Conservation (phyloP, 192 early-diverging fungal genomes). For the Entrophospora sp. region DNA sequence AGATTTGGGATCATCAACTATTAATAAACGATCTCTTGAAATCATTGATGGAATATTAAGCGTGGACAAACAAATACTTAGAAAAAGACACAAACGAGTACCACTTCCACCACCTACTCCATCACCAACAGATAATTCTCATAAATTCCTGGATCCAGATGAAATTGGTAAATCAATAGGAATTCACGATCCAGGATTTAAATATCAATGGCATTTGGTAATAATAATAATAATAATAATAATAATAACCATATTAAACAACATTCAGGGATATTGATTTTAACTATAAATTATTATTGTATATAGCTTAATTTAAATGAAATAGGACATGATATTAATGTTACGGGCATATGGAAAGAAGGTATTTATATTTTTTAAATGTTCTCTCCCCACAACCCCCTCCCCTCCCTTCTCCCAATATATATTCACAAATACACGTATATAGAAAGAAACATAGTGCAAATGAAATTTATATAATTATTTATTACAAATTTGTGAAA, state of each 20-base stretch:
- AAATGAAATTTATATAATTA: not conserved
- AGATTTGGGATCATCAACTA: no score
- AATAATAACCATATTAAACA: no score
- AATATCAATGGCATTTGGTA: slow-evolving; percentile 78
- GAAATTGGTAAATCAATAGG: slow-evolving; percentile 27
- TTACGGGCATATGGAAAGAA: slow-evolving; percentile 86
- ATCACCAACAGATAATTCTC: slow-evolving; percentile 8
- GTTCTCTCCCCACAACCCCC: no score
- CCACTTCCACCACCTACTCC: no score
- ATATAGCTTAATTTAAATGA: slow-evolving; percentile 39
- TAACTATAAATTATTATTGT: not conserved
- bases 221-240: not conserved
- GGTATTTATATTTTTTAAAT: slow-evolving; percentile 30
- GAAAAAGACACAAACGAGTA: slow-evolving; percentile 27
- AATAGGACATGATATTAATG: slow-evolving; percentile 80
- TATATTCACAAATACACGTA: no score
- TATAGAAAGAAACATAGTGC: no score
- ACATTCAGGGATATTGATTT: not conserved
- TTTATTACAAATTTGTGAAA: not conserved
- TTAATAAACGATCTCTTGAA: slow-evolving; percentile 8
- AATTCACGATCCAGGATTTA: slow-evolving; percentile 66
- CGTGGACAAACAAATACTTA: slow-evolving; percentile 28
- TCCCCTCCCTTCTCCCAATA: no score
- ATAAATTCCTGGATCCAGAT: no score
- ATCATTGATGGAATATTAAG: slow-evolving; percentile 11